Conservation (phyloP, 2,329 filamentous ascomycete species). For the Elsinoe australis region DNA sequence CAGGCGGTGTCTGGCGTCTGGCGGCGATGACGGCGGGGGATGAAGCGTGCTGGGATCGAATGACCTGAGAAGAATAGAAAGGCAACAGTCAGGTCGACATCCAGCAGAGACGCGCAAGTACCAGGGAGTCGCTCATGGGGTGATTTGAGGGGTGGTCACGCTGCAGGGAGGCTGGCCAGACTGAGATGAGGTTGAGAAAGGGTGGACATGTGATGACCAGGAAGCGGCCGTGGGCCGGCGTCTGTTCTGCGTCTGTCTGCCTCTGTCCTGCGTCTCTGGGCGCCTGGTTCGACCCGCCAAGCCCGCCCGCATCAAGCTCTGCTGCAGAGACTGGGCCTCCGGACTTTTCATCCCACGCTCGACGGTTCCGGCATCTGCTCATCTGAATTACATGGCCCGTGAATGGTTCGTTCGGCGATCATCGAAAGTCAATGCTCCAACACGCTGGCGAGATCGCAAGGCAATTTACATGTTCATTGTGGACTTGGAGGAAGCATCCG, state of each 20-base stretch:
- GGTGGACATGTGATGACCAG: neutral
- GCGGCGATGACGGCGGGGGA: conserved; percentile 3
- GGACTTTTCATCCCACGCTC: conserved; percentile 4
- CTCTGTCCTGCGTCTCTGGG: no score
- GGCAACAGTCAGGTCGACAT: neutral
- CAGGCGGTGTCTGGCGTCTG: conserved; percentile 8
- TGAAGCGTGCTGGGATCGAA: neutral
- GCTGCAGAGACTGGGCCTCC: neutral
- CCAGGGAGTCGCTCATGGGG: no score
- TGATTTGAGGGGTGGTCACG: neutral
- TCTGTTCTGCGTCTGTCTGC: no score
- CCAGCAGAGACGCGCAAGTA: no score
- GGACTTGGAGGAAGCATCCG: no score
- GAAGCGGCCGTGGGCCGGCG: neutral
- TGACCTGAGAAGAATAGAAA: conserved; percentile 2
- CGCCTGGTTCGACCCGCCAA: no score
- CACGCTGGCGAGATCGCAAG: no score
- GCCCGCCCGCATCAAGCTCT: no score
- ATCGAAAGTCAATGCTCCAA: conserved; percentile 3
- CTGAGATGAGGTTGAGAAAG: neutral
- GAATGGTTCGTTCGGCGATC: conserved; percentile 5
- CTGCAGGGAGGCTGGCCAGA: neutral
- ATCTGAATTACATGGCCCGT: conserved; percentile 8
- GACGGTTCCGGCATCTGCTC: neutral
- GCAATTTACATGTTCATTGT: no score